These are phyloP conservation scores for Nemania sp. DNA, from an alignment of 2,329 filamentous ascomycete species.

Conservation along the genomic window DNA sequence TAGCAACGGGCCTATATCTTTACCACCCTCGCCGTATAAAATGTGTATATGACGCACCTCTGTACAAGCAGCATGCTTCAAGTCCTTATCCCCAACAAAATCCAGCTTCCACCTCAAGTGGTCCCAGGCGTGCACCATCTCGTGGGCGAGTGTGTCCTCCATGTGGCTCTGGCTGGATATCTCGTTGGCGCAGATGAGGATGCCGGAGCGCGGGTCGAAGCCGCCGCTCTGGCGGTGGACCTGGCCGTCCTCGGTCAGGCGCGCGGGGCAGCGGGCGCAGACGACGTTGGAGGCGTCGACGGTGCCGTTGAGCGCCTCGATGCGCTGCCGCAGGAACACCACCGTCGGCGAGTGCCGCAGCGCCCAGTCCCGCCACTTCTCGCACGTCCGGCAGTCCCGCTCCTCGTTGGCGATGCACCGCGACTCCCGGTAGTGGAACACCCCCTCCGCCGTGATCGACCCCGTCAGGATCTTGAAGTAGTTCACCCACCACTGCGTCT, in stretches of 20 bases:
- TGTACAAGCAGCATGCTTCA: conserved; percentile 92
- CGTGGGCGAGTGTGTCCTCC: conserved; percentile 94
- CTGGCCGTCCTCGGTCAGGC: conserved; percentile 67
- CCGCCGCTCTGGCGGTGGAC: conserved; percentile 79
- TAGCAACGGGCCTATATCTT: not conserved
- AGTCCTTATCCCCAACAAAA: conserved; percentile 74
- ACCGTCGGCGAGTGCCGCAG: conserved; percentile 87
- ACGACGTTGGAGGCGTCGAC: conserved; percentile 81
- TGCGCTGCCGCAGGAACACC: conserved; percentile 86
- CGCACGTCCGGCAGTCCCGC: conserved; percentile 83
- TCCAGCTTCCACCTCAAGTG: conserved; percentile 92
- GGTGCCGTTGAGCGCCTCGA: conserved; percentile 80
- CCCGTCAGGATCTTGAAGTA: conserved; percentile 86
- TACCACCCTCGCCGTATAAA: no score
- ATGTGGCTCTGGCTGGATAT: conserved; percentile 82
- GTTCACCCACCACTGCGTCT: conserved; percentile 78
- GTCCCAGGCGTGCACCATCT: conserved; percentile 98
- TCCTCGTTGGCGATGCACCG: conserved; percentile 81
- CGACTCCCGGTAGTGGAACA: conserved; percentile 81
- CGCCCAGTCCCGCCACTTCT: conserved; percentile 84
- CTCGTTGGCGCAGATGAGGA: conserved; percentile 92
- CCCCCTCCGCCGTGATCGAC: conserved; percentile 74
- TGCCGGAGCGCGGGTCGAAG: conserved; percentile 87
- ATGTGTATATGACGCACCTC: conserved; percentile 70
- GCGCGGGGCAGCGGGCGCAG: conserved; percentile 80